Percentiles rank a stretch among this genome's conserved stretches.
These are phyloP conservation scores for Hypoxylon sp. DNA, from an alignment of 2,329 filamentous ascomycete genomes.

Conservation along the genomic window DNA sequence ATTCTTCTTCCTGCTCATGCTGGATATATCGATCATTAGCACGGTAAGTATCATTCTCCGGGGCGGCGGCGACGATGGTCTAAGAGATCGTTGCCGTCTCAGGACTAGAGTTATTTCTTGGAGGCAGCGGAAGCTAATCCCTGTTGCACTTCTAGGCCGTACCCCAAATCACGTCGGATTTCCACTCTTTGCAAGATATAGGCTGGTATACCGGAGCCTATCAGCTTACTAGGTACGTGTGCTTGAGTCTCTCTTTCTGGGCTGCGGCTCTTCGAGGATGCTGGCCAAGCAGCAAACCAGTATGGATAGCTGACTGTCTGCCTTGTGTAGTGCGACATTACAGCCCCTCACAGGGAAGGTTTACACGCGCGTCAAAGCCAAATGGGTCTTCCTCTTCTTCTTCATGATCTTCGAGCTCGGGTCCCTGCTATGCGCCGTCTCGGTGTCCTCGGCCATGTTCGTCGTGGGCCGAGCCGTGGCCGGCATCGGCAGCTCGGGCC, in stretches of 20 bases:
- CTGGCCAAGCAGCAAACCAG: constrained; percentile 33
- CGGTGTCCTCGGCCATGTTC: constrained; percentile 58
- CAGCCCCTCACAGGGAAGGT: constrained; percentile 62
- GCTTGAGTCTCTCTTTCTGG: constrained; percentile 37
- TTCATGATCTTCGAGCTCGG: constrained; percentile 64
- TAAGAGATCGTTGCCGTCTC: not conserved
- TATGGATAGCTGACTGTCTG: constrained; percentile 26
- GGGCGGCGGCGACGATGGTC: not conserved
- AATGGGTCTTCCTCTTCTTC: constrained; percentile 52
- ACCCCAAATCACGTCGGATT: constrained; percentile 58
- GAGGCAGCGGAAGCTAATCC: not conserved
- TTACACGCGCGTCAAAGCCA: constrained; percentile 52
- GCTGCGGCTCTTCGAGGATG: constrained; percentile 26
- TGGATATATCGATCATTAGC: constrained; percentile 62
- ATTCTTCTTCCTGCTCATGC: constrained; percentile 56
- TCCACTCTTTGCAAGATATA: constrained; percentile 59
- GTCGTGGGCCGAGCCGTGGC: constrained; percentile 64
- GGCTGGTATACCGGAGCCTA: constrained; percentile 65
- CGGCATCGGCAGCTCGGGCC: constrained; percentile 59
- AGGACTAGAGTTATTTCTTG: not conserved
- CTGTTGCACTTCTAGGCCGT: constrained; percentile 49
- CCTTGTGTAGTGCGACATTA: constrained; percentile 52
- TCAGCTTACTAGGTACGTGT: constrained; percentile 52
- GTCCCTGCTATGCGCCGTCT: constrained; percentile 60
- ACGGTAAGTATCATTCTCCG: constrained; percentile 49